Base-by-base conservation (phyloP, 768 basidiomycete species). In the Rhodotorula graminis region DNA sequence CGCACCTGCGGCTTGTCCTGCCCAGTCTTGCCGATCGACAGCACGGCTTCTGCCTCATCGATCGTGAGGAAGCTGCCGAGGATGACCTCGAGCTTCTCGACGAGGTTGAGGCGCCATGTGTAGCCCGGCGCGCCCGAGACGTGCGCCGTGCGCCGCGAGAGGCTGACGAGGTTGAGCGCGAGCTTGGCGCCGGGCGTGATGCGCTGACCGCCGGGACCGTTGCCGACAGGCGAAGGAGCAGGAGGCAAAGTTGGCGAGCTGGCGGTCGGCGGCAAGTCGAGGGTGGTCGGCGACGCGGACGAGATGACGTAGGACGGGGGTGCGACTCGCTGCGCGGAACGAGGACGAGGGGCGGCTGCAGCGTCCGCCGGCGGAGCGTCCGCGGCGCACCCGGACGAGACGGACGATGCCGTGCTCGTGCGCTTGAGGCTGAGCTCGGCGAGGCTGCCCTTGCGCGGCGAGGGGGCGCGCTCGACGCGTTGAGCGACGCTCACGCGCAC, bases 11-110 rank as follows among this genome's bases (percentile, higher is more conserved):
- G 37, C 29, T 67, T 63, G 46, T 67, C 65, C 42, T 50, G 50
- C 1, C 53, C 59, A 4, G 23, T 52, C 23, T 65, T 60, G 1
- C 70, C 74, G 50, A 75, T 69, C 6, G 61, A 42, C 33, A 75
- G 64, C 21, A 75, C 71, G 23, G 65, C 65, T 59, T 75, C 74
- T 25, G 74, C 74, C 10, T 71, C 70, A 1, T 58, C 44, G 21
- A 75, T 59, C 7, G 67, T 61, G 14, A 75, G 27, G 61, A 71
- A 75, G 27, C 60, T 40, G n/a, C 70, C 74, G 44, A 66, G 71
- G 40, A 71, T 55, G 19, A 67, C 56, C 57, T 75, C 74, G 44
- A 75, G 67, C 61, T 72, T 71, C 61, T 75, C 70, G 60, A 75
- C 65, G 25, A 75, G 56, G 57, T 71, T 65, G 33, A 75, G 61